Percentiles rank a stretch among this genome's conserved stretches.
Conservation (phyloP, 2,329 filamentous ascomycete species). For the Pyrenochaeta sp. region DNA sequence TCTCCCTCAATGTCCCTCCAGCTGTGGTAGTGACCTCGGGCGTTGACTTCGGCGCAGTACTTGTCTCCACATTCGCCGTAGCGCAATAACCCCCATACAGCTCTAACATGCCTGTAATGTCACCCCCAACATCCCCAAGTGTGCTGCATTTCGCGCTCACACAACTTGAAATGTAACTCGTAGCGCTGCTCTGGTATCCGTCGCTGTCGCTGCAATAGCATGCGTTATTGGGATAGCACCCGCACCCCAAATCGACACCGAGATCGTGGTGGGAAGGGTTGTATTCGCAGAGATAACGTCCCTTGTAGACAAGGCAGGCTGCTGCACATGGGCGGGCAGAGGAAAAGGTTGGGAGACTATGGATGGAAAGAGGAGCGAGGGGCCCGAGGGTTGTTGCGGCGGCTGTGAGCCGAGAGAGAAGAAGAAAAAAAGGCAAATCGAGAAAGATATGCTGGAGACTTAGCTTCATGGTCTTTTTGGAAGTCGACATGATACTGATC, state of each 20-base stretch:
- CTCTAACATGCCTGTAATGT: slow-evolving; percentile 9
- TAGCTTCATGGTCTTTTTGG: too few relatives aligned
- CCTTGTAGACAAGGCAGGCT: too few relatives aligned
- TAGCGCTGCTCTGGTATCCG: not conserved
- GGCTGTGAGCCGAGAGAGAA: too few relatives aligned
- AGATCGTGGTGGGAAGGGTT: not conserved
- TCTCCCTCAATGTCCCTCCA: too few relatives aligned
- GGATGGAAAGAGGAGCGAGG: too few relatives aligned
- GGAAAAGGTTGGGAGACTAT: too few relatives aligned
- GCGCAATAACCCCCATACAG: slow-evolving; percentile 11
- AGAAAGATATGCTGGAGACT: too few relatives aligned
- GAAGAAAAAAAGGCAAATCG: too few relatives aligned
- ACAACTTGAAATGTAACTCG: slow-evolving; percentile 6
- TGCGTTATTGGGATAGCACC: slow-evolving; percentile 6
- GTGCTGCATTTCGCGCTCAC: not conserved
- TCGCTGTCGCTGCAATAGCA: slow-evolving; percentile 5
- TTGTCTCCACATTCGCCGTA: slow-evolving; percentile 5
- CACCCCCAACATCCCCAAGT: not conserved
- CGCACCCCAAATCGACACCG: not conserved
- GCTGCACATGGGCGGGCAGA: too few relatives aligned
- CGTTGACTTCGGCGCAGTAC: not conserved
- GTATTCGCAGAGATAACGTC: too few relatives aligned
- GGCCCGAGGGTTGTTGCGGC: too few relatives aligned
- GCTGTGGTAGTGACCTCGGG: not conserved
- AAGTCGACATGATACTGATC: too few relatives aligned